phyloP scores from a whole-genome alignment of 2,329 filamentous ascomycete species.

The Septoria linicola region DNA sequence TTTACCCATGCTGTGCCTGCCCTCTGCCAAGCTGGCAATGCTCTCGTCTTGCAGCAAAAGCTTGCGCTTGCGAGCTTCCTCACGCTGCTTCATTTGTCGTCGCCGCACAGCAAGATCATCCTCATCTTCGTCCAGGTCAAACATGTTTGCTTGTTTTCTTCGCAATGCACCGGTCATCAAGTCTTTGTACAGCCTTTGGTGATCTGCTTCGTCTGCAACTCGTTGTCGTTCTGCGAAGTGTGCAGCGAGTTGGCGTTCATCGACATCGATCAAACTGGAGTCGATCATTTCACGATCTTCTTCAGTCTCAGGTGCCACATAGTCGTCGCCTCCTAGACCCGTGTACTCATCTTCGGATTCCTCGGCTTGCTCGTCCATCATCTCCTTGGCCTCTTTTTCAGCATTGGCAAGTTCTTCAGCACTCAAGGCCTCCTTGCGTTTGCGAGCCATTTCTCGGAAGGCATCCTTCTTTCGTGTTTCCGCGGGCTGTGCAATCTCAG shows the following conservation, averaged over 20 bases:
- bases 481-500: slow-evolving; percentile 39
- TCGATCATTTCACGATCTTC: slow-evolving; percentile 88
- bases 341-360: slow-evolving; percentile 99
- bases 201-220: slow-evolving; percentile 76
- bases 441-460: slow-evolving; percentile 69
- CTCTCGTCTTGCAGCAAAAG: slow-evolving; percentile 85
- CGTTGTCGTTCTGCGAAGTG: slow-evolving; percentile 82
- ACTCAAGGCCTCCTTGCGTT: slow-evolving; percentile 52
- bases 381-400: slow-evolving; percentile 78
- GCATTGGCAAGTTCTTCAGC: slow-evolving; percentile 49
- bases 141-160: slow-evolving; percentile 67
- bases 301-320: slow-evolving; percentile 70
- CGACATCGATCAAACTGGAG: slow-evolving; percentile 69
- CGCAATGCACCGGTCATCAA: slow-evolving; percentile 86
- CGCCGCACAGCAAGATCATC: slow-evolving; percentile 75
- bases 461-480: slow-evolving; percentile 50
- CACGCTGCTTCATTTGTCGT: slow-evolving; percentile 76
- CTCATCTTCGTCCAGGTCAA: slow-evolving; percentile 77
- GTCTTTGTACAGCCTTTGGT: slow-evolving; percentile 89
- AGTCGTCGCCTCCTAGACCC: slow-evolving; percentile 86
- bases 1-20: slow-evolving; percentile 61
- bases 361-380: slow-evolving; percentile 90
- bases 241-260: slow-evolving; percentile 79
- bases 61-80: slow-evolving; percentile 89
- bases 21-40: slow-evolving; percentile 70